Evolutionary conservation across 2,329 filamentous ascomycete genomes (phyloP).

Genomic region (Fusarium vanettenii): DNA sequence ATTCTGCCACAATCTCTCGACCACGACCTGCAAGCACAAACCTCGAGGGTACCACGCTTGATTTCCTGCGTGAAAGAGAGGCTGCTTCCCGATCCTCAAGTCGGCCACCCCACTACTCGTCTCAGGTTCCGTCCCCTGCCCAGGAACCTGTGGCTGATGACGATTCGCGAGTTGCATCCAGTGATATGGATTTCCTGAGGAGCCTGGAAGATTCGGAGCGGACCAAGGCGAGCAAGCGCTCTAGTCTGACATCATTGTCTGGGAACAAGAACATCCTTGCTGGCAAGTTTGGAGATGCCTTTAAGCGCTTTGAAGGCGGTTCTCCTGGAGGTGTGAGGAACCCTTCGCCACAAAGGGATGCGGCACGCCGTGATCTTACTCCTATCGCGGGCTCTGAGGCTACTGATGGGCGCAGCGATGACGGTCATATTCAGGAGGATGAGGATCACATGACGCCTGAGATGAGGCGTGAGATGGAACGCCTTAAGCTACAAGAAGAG

Average conservation of each 20-base stretch:
- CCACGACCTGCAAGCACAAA: constrained; percentile 84
- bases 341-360: constrained; percentile 62
- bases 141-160: constrained; percentile 49
- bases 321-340: constrained; percentile 52
- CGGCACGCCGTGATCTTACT: constrained; percentile 66
- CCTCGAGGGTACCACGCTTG: constrained; percentile 79
- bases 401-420: constrained; percentile 69
- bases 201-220: constrained; percentile 75
- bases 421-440: constrained; percentile 68
- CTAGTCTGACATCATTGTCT: constrained; percentile 78
- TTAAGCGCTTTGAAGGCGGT: constrained; percentile 85
- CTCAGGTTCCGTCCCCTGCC: constrained; percentile 55
- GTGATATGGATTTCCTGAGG: constrained; percentile 83
- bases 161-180: constrained; percentile 61
- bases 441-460: constrained; percentile 83
- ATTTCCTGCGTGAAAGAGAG: constrained; percentile 84
- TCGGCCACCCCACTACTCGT: constrained; percentile 37
- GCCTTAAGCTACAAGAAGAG: constrained; percentile 83
- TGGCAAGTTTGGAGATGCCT: constrained; percentile 92
- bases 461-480: constrained; percentile 89
- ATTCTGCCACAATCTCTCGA: constrained; percentile 56
- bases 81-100: constrained; percentile 57
- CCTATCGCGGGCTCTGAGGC: constrained; percentile 83
- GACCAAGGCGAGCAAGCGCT: constrained; percentile 70
- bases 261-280: constrained; percentile 85